Base-by-base conservation (phyloP, 768 basidiomycete species). In the Boletus speciosus region DNA sequence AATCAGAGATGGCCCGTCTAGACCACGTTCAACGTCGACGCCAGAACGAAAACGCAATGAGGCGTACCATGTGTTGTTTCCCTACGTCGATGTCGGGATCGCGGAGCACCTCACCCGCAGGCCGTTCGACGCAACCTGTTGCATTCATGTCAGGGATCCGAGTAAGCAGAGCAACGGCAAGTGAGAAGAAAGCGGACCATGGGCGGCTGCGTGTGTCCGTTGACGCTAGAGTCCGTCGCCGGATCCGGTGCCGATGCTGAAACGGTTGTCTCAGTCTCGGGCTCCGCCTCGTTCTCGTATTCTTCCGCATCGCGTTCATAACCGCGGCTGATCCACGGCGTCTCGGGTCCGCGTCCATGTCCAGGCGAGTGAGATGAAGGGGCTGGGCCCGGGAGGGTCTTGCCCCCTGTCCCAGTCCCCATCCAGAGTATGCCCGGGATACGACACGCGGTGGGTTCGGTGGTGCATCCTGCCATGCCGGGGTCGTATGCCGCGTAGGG, bases 281-380 rank as follows among this genome's bases (percentile, higher is more conserved):
- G 10, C 31, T 32, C 31, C 31, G 31, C 15, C 15, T 14, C 4
- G 5, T 36, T 4, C 9, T 47, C 47, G n/a, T 48, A 58, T 32
- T 64, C 63, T 2, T 63, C 64, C 23, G 7, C 52, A 31, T 64
- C 63, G 19, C 63, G 63, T 29, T 64, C 63, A 19, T 66, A 64
- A 6, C 63, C 63, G 4, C 41, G 51, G 37, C 63, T 57, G 8
- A 47, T 31, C 16, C 19, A 21, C 23, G 14, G 15, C 11, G 6
- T 3, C 4, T 19, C 12, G 5, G 0, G 19, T 21, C 6, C 11
- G 19, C 2, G 9, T 32, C 31, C 31, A 32, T 32, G 2, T 29
- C 42, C 10, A 6, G 16, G 14, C 10, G 16, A 5, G n/a, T 4
- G 27, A 6, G 31, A 11, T 10, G 31, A 11, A 32, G 29, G 29